Evolutionary conservation across 305 asterid species (phyloP).

Genomic region (Fraxinus paxiana): DNA sequence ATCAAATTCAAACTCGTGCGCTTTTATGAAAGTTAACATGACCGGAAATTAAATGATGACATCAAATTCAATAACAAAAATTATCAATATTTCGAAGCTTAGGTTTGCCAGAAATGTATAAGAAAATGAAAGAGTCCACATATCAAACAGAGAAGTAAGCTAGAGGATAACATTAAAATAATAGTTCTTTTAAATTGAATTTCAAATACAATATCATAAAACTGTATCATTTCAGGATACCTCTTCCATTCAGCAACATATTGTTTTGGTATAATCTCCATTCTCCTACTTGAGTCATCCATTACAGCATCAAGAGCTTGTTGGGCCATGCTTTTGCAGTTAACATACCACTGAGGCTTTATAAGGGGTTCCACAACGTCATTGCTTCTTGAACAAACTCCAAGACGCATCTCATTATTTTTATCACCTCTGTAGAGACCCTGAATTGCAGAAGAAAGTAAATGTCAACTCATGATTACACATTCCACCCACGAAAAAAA

Average conservation of each 20-base stretch:
- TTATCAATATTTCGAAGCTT: neutral
- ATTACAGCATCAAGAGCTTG: constrained; percentile 61
- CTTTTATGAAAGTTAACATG: neutral
- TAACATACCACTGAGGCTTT: constrained; percentile 92
- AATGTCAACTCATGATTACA: neutral
- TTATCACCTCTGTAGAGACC: constrained; percentile 61
- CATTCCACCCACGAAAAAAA: neutral
- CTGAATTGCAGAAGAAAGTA: constrained; percentile 21
- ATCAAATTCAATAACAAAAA: neutral
- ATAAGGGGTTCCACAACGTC: constrained; percentile 92
- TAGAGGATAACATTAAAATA: neutral
- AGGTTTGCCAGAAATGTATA: neutral
- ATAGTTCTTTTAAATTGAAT: neutral
- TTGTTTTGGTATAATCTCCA: constrained; percentile 84
- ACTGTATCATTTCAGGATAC: constrained; percentile 24
- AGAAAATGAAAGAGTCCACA: neutral
- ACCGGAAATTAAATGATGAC: constrained; percentile 21
- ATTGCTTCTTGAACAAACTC: constrained; percentile 77
- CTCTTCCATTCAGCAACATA: constrained; percentile 80
- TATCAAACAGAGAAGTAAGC: constrained; percentile 1
- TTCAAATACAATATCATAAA: neutral
- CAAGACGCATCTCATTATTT: constrained; percentile 88
- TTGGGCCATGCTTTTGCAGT: constrained; percentile 53
- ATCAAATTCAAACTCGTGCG: constrained; percentile 13
- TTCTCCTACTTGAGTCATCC: constrained; percentile 46